Conservation (phyloP, 352 stramenopile species). For the Saprolegnia diclina region DNA sequence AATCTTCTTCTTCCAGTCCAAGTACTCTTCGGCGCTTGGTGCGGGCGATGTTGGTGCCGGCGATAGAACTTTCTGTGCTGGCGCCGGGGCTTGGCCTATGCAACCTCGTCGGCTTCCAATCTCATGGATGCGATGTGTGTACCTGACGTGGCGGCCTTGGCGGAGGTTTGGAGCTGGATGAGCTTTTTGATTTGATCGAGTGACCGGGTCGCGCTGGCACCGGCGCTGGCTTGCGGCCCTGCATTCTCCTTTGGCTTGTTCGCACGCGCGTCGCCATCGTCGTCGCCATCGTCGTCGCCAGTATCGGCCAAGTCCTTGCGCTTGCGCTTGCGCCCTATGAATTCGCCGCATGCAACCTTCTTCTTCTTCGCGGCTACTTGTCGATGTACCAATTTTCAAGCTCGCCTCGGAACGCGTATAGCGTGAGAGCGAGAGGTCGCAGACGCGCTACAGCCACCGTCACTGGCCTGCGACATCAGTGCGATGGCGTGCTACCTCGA, state of each 20-base stretch:
- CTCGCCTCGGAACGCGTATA: slow-evolving; percentile 1
- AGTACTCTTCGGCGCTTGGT: slow-evolving; percentile 2
- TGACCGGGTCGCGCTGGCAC: slow-evolving; percentile 7
- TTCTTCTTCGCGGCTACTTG: not conserved
- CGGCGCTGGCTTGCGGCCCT: not conserved
- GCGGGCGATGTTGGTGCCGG: not conserved
- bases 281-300: not conserved
- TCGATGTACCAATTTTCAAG: slow-evolving; percentile 10
- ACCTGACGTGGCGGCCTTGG: not conserved
- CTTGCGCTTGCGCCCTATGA: not conserved
- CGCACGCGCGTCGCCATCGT: not conserved
- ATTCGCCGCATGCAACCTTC: not conserved
- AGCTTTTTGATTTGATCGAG: slow-evolving; percentile 26
- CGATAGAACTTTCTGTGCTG: not conserved
- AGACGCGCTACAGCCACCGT: not conserved
- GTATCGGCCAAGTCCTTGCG: not conserved
- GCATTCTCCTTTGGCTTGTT: too few relatives aligned
- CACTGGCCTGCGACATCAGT: not conserved
- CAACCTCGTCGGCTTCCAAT: not conserved
- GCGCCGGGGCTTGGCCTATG: not conserved
- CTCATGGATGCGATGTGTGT: not conserved
- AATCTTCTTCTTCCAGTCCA: slow-evolving; percentile 16
- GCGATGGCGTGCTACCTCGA: slow-evolving; percentile 14
- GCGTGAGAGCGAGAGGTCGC: not conserved
- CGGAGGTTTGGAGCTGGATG: slow-evolving; percentile 8